These are phyloP conservation scores for Hypoxylon cercidicola DNA, from an alignment of 495 filamentous ascomycete species.

Conservation along the genomic window DNA sequence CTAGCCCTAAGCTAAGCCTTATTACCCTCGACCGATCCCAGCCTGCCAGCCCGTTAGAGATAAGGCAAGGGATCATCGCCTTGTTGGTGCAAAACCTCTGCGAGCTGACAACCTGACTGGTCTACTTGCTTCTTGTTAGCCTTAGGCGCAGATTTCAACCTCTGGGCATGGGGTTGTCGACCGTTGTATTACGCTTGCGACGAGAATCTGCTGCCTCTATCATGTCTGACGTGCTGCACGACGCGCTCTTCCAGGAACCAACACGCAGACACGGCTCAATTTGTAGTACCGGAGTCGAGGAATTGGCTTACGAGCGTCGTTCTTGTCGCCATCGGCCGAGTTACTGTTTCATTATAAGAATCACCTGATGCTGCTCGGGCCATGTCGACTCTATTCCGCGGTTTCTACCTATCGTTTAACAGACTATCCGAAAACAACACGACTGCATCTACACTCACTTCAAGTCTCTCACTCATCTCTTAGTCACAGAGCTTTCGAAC, in stretches of 20 bases:
- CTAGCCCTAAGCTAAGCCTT: constrained; percentile 18
- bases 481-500: neutral
- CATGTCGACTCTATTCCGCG: neutral
- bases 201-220: constrained; percentile 11
- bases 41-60: constrained; percentile 10
- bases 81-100: constrained; percentile 5
- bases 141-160: too few species aligned
- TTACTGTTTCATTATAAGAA: constrained; percentile 11
- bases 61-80: constrained; percentile 26
- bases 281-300: constrained; percentile 19
- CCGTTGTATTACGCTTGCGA: constrained; percentile 6
- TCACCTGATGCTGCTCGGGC: neutral
- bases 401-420: constrained; percentile 1
- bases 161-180: too few species aligned
- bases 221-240: constrained; percentile 16
- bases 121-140: constrained; percentile 5
- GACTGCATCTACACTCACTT: neutral
- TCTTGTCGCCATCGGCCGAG: constrained; percentile 10
- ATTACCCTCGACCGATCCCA: constrained; percentile 8
- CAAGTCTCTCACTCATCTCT: neutral
- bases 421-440: constrained; percentile 1
- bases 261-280: constrained; percentile 10
- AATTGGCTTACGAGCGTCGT: constrained; percentile 3
- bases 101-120: neutral
- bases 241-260: neutral